Evolutionary conservation across 306 rosid genomes (phyloP).

Genomic region (Gillenia trifoliata): DNA sequence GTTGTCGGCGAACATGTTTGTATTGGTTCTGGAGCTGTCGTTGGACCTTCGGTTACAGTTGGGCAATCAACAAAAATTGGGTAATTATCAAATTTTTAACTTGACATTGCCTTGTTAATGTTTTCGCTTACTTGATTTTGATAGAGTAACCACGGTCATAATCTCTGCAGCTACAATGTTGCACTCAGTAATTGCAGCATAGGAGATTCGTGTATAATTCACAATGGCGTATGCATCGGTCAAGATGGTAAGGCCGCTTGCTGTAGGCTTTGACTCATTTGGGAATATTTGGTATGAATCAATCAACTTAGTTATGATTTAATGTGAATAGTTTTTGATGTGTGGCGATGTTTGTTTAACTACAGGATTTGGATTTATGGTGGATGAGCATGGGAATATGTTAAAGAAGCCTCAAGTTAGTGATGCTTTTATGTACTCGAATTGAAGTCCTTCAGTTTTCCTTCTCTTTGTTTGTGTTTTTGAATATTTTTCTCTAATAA

Average conservation of each 20-base stretch:
- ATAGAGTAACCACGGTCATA: not conserved
- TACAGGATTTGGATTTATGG: slow-evolving; percentile 84
- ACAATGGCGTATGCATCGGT: slow-evolving; percentile 88
- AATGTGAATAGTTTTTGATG: not conserved
- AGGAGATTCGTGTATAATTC: slow-evolving; percentile 83
- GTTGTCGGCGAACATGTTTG: slow-evolving; percentile 50
- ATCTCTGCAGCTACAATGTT: slow-evolving; percentile 61
- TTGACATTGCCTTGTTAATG: not conserved
- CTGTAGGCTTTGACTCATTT: slow-evolving; percentile 15
- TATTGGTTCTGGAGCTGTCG: slow-evolving; percentile 70
- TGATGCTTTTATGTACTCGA: slow-evolving; percentile 9
- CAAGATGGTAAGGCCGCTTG: slow-evolving; percentile 74
- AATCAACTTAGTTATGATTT: not conserved
- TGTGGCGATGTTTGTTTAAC: slow-evolving; percentile 10
- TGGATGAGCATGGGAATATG: slow-evolving; percentile 67
- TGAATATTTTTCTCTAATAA: not conserved
- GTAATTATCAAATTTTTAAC: slow-evolving; percentile 19
- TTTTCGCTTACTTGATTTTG: slow-evolving; percentile 8
- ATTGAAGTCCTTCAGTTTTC: not conserved
- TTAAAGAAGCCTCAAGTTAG: slow-evolving; percentile 91
- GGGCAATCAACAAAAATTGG: slow-evolving; percentile 66
- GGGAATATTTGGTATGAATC: not conserved
- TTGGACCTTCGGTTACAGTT: slow-evolving; percentile 69
- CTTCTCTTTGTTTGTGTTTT: not conserved
- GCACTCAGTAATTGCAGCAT: slow-evolving; percentile 65